Evolutionary conservation across 2,329 filamentous ascomycete genomes (phyloP).

Genomic region (Calonectria pauciramosa): DNA sequence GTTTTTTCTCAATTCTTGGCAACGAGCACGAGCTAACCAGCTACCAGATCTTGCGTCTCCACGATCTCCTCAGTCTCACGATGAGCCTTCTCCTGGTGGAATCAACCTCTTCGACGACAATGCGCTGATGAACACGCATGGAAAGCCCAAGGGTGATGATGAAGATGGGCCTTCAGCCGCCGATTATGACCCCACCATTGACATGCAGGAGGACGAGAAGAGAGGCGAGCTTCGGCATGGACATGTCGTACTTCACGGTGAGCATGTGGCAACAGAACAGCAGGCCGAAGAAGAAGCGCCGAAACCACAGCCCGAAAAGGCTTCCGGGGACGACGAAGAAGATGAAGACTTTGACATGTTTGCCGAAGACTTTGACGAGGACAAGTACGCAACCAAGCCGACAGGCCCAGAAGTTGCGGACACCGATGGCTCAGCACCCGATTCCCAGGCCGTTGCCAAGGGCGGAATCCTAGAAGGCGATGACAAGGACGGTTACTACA

Average conservation of each 20-base stretch:
- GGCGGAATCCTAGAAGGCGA: conserved; percentile 91
- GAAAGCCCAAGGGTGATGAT: conserved; percentile 55
- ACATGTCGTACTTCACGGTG: conserved; percentile 65
- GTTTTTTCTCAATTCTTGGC: conserved; percentile 31
- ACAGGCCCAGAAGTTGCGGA: conserved; percentile 53
- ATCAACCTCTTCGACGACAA: conserved; percentile 77
- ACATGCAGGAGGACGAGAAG: conserved; percentile 87
- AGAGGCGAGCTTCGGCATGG: conserved; percentile 76
- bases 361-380: conserved; percentile 81
- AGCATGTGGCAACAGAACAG: conserved; percentile 49
- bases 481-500: conserved; percentile 96
- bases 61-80: conserved; percentile 59
- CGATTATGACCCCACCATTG: conserved; percentile 89
- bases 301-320: conserved; percentile 45
- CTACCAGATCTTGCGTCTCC: conserved; percentile 57
- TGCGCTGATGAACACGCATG: conserved; percentile 74
- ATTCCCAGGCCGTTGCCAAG: conserved; percentile 73
- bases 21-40: conserved; percentile 40
- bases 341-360: conserved; percentile 91
- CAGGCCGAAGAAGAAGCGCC: conserved; percentile 41
- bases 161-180: conserved; percentile 89
- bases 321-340: conserved; percentile 63
- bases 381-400: conserved; percentile 71
- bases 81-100: conserved; percentile 68
- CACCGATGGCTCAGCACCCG: conserved; percentile 61